Conservation (phyloP, 2,329 filamentous ascomycete species). For the Fusarium sp. region DNA sequence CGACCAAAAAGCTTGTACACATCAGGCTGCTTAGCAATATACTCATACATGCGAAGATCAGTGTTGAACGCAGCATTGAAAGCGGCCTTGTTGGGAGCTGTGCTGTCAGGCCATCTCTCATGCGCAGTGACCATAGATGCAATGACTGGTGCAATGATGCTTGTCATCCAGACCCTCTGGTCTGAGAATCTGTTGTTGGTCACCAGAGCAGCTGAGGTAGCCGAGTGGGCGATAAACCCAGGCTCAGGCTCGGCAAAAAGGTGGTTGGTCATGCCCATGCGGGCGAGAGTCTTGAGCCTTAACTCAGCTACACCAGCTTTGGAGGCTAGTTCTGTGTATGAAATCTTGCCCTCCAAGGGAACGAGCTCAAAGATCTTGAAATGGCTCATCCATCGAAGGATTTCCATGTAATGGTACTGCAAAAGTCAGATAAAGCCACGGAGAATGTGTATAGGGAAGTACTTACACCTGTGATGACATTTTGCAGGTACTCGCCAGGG, state of each 20-base stretch:
- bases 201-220: background rate
- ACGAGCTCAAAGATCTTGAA: background rate
- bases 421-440: fast-evolving
- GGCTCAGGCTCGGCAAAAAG: background rate
- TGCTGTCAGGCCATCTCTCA: background rate
- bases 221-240: background rate
- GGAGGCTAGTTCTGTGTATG: background rate
- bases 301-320: background rate
- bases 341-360: background rate
- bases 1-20: background rate
- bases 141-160: background rate
- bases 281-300: background rate
- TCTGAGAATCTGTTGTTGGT: background rate
- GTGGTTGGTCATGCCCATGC: background rate
- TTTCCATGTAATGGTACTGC: background rate
- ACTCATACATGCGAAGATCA: background rate
- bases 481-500: background rate
- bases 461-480: background rate
- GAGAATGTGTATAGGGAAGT: fast-evolving
- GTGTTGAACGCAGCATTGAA: background rate
- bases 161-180: background rate
- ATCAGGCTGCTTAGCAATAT: background rate
- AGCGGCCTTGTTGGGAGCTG: background rate
- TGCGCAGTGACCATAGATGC: background rate
- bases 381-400: background rate